Evolutionary conservation across 1,284 basidiomycete genomes (phyloP).

Genomic region (Ceratobasidium sp.): DNA sequence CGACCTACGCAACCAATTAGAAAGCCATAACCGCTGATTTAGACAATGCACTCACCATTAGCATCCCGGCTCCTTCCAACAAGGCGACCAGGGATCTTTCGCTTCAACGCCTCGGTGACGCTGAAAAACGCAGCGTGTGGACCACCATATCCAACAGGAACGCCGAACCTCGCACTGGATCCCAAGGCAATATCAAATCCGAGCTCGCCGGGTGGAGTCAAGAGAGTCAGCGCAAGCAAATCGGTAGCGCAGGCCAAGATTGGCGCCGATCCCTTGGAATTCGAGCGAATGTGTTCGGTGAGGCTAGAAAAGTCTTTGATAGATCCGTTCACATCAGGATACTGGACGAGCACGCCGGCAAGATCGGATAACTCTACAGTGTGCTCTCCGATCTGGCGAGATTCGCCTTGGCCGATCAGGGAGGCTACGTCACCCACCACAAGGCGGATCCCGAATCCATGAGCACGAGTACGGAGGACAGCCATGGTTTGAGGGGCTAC

Average conservation of each 20-base stretch:
- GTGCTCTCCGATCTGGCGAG: conserved; percentile 62
- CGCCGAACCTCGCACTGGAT: conserved; percentile 95
- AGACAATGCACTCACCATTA: conserved; percentile 59
- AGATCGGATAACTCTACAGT: conserved; percentile 63
- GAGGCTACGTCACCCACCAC: conserved; percentile 66
- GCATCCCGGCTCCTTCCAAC: conserved; percentile 90
- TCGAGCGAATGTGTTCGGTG: conserved; percentile 62
- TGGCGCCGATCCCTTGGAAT: conserved; percentile 61
- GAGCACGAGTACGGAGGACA: conserved; percentile 86
- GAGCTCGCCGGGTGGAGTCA: conserved; percentile 98
- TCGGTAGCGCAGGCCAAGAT: conserved; percentile 90
- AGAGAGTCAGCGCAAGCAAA: conserved; percentile 89
- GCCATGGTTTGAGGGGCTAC: conserved; percentile 88
- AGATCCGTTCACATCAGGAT: conserved; percentile 89
- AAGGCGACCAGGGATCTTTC: conserved; percentile 96
- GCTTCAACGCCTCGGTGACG: conserved; percentile 89
- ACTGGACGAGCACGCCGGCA: conserved; percentile 90
- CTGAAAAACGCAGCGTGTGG: conserved; percentile 97
- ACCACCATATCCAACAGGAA: conserved; percentile 88
- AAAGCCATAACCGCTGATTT: background rate
- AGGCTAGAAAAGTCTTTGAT: conserved; percentile 80
- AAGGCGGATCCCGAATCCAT: conserved; percentile 87
- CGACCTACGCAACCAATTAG: conserved; percentile 5
- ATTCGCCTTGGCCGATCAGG: conserved; percentile 65
- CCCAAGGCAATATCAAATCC: conserved; percentile 96